Percentiles rank a stretch among this genome's conserved stretches.
Conservation (phyloP, 2,329 filamentous ascomycete species). For the Aspergillus sp. region DNA sequence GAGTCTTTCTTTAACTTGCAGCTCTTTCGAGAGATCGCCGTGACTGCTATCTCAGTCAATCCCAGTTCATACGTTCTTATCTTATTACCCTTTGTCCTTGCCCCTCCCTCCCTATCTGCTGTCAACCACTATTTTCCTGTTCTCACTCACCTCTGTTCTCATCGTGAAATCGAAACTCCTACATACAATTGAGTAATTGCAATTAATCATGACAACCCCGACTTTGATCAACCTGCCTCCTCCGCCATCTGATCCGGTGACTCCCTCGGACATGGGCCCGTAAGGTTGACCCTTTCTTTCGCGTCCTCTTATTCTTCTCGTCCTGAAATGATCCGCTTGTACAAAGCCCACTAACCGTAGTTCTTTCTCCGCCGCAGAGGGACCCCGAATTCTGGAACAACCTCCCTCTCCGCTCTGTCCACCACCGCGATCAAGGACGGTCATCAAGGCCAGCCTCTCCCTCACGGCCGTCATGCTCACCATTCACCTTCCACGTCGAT, state of each 20-base stretch:
- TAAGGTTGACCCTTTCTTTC: slow-evolving; percentile 50
- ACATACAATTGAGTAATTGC: neutral
- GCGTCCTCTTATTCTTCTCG: slow-evolving; percentile 7
- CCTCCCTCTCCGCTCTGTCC: slow-evolving; percentile 85
- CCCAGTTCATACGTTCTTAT: neutral
- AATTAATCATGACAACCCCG: slow-evolving; percentile 46
- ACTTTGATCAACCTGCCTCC: slow-evolving; percentile 83
- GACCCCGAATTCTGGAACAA: slow-evolving; percentile 89
- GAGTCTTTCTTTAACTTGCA: neutral
- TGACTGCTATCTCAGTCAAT: too few species aligned
- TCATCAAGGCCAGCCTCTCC: slow-evolving; percentile 75
- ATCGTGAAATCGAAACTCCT: neutral
- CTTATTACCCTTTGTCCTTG: neutral
- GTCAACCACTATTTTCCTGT: neutral
- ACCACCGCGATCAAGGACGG: slow-evolving; percentile 97
- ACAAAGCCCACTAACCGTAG: slow-evolving; percentile 16
- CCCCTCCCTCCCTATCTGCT: neutral
- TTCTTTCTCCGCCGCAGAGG: slow-evolving; percentile 57
- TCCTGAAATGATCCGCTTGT: slow-evolving; percentile 3
- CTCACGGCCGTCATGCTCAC: slow-evolving; percentile 53
- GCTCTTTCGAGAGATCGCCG: neutral
- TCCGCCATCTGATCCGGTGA: slow-evolving; percentile 77
- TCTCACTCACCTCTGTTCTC: neutral
- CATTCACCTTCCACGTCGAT: slow-evolving; percentile 58
- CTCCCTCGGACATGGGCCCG: slow-evolving; percentile 82